phyloP scores from a whole-genome alignment of 2,329 filamentous ascomycete genomes.

The Conoideocrella luteorostrata region DNA sequence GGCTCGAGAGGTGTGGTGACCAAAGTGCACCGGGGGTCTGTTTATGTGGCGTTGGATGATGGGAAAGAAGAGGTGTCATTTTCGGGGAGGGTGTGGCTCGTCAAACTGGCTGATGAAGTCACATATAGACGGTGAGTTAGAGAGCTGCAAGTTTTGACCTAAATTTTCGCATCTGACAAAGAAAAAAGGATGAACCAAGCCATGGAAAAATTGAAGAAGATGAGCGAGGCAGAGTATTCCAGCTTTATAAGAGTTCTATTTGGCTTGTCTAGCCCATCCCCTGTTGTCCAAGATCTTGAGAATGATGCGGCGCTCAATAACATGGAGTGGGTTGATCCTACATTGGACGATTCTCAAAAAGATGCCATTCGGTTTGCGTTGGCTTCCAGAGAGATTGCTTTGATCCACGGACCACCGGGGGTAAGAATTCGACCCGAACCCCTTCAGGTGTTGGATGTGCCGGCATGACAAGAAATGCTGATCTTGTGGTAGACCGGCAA shows the following conservation, averaged over 20 bases:
- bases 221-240: conserved; percentile 52
- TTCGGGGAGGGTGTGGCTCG: conserved; percentile 51
- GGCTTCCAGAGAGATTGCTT: conserved; percentile 70
- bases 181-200: conserved; percentile 51
- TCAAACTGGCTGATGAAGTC: conserved; percentile 63
- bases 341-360: conserved; percentile 60
- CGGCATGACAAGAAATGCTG: conserved; percentile 6
- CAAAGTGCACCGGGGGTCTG: conserved; percentile 48
- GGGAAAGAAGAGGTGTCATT: conserved; percentile 44
- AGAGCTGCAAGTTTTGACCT: background rate
- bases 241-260: conserved; percentile 57
- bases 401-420: conserved; percentile 92
- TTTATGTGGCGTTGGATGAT: conserved; percentile 66
- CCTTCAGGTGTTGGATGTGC: background rate
- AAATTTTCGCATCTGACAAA: background rate
- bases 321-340: conserved; percentile 55
- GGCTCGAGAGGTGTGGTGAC: conserved; percentile 67
- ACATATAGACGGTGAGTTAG: conserved; percentile 49
- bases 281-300: conserved; percentile 35
- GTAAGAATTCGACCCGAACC: conserved; percentile 24
- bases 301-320: conserved; percentile 37
- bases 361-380: conserved; percentile 76
- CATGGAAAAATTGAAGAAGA: conserved; percentile 54
- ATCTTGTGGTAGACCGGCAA: conserved; percentile 67
- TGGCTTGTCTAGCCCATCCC: conserved; percentile 47